Conservation (phyloP, 2,329 filamentous ascomycete species). For the Colletotrichum tropicale region DNA sequence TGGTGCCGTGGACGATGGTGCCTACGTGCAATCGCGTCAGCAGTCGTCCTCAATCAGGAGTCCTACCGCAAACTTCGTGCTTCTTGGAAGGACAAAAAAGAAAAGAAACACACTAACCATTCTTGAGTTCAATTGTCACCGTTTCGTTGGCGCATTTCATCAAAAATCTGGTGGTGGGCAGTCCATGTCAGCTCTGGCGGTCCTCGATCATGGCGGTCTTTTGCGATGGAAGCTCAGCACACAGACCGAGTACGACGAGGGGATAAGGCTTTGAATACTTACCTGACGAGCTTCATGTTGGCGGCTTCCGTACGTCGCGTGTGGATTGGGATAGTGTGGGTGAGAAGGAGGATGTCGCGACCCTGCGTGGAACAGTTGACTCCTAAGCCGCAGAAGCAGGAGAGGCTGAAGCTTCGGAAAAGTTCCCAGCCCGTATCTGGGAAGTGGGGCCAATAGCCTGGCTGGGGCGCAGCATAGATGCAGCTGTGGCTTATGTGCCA, state of each 20-base stretch:
- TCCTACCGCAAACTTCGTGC: not conserved
- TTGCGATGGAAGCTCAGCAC: constrained; percentile 8
- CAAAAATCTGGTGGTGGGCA: constrained; percentile 72
- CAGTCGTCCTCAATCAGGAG: not conserved
- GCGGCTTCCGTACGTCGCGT: constrained; percentile 24
- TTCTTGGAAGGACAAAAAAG: not conserved
- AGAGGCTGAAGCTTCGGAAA: constrained; percentile 19
- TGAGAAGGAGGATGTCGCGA: not conserved
- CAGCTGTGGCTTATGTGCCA: not conserved
- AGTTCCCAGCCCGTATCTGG: constrained; percentile 17
- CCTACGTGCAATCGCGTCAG: constrained; percentile 53
- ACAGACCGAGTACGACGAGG: constrained; percentile 25
- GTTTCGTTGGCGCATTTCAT: constrained; percentile 99
- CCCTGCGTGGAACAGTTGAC: not conserved
- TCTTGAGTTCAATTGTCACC: constrained; percentile 97
- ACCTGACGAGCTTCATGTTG: constrained; percentile 98
- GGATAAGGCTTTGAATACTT: constrained; percentile 44
- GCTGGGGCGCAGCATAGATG: not conserved
- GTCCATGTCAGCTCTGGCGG: constrained; percentile 31
- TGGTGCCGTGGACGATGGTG: constrained; percentile 95
- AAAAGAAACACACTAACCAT: constrained; percentile 64
- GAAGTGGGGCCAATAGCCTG: not conserved
- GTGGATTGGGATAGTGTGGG: not conserved
- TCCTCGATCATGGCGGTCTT: not conserved
- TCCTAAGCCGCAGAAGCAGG: not conserved